Evolutionary conservation across 2,329 filamentous ascomycete species (phyloP).

Genomic region (Claviceps pazoutovae): DNA sequence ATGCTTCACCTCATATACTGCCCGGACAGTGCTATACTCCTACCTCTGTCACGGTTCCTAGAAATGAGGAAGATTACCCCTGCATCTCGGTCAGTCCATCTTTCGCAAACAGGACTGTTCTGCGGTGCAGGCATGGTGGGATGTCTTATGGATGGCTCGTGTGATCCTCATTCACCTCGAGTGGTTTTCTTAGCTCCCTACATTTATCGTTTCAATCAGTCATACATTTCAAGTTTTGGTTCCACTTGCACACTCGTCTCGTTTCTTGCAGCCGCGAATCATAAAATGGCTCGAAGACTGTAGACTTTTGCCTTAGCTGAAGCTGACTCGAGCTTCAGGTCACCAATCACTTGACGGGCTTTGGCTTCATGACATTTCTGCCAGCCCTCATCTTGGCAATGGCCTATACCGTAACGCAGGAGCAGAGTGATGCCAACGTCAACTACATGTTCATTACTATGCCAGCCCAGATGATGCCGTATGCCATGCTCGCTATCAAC

Average conservation of each 20-base stretch:
- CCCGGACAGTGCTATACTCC: constrained; percentile 54
- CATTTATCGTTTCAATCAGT: constrained; percentile 24
- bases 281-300: neutral
- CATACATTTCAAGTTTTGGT: neutral
- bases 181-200: constrained; percentile 50
- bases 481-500: constrained; percentile 61
- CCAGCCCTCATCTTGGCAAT: constrained; percentile 64
- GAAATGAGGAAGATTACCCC: constrained; percentile 70
- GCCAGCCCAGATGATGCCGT: constrained; percentile 68
- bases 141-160: constrained; percentile 58
- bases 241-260: neutral
- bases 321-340: constrained; percentile 12
- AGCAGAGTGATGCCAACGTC: constrained; percentile 63
- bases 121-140: constrained; percentile 64
- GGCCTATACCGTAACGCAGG: constrained; percentile 72
- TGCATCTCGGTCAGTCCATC: constrained; percentile 45
- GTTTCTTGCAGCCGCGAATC: neutral
- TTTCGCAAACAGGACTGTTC: constrained; percentile 54
- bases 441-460: constrained; percentile 75
- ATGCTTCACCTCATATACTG: constrained; percentile 47
- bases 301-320: neutral
- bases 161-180: constrained; percentile 38
- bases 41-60: constrained; percentile 73
- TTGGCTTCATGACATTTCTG: constrained; percentile 32
- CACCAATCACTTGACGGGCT: constrained; percentile 19